A percentile compares a stretch with the other conserved stretches of the same genome.
Conservation (phyloP, 257 asterid species). For the Salvia miltiorrhiza region DNA sequence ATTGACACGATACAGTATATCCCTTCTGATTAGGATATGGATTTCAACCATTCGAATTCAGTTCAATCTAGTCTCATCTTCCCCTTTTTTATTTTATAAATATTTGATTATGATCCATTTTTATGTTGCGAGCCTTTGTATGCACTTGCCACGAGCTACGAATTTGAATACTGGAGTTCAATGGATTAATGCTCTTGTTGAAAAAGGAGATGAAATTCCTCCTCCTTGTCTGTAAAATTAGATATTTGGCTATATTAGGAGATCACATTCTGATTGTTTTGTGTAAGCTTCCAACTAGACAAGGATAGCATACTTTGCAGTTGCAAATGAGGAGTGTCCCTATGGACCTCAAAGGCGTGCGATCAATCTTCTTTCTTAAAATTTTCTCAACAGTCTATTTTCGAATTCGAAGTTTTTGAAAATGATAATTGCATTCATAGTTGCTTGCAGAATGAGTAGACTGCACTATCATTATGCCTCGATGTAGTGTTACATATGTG, state of each 20-base stretch:
- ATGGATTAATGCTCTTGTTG: too few species aligned
- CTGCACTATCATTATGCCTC: background rate
- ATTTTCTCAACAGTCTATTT: background rate
- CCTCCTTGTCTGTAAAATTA: background rate
- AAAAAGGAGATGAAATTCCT: background rate
- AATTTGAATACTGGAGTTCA: background rate
- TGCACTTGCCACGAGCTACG: background rate
- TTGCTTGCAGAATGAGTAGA: background rate
- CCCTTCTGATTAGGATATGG: background rate
- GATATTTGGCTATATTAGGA: background rate
- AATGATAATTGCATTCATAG: background rate
- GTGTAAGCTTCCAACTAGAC: background rate
- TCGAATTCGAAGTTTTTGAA: background rate
- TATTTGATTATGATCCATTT: background rate
- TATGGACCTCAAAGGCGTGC: background rate
- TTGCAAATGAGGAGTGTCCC: background rate
- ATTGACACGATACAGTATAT: slow-evolving; percentile 1
- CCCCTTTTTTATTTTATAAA: background rate
- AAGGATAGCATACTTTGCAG: background rate
- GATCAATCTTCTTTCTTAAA: background rate
- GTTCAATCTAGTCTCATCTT: background rate
- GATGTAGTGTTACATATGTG: background rate
- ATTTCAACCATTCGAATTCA: background rate
- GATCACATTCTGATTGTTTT: background rate
- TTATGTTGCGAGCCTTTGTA: background rate